These are phyloP conservation scores for Gossypioides kirkii DNA, from an alignment of 345 rosid species.

Conservation along the genomic window DNA sequence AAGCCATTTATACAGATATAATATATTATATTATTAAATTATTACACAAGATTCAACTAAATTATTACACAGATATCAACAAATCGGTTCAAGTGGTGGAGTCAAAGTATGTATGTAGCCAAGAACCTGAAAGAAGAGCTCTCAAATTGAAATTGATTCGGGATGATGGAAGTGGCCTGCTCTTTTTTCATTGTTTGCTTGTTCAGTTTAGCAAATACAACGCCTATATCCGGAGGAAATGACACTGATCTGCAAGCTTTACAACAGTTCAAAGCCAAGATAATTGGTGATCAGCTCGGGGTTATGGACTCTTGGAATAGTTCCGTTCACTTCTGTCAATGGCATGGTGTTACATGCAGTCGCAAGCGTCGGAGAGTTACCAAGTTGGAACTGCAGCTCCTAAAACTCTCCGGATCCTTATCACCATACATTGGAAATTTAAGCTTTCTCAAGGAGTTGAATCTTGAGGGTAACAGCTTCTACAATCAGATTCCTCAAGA, in stretches of 20 bases:
- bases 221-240: not conserved
- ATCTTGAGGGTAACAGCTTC: conserved; percentile 13
- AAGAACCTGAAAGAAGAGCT: no score
- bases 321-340: conserved; percentile 12
- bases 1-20: no score
- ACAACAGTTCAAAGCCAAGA: not conserved
- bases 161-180: not conserved
- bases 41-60: no score
- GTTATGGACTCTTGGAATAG: conserved; percentile 9
- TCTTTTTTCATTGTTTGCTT: not conserved
- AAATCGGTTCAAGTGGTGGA: no score
- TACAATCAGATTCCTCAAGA: conserved; percentile 11
- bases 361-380: conserved; percentile 10
- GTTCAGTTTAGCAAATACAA: not conserved
- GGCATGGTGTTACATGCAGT: conserved; percentile 18
- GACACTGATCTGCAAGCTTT: conserved; percentile 10
- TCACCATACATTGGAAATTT: conserved; percentile 16
- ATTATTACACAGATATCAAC: no score
- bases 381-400: not conserved
- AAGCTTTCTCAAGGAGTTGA: conserved; percentile 2
- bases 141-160: no score
- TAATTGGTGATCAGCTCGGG: not conserved
- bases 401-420: not conserved
- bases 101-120: no score
- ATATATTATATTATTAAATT: no score